phyloP scores from a whole-genome alignment of 1,284 basidiomycete species.

The Microbotryum saponariae region DNA sequence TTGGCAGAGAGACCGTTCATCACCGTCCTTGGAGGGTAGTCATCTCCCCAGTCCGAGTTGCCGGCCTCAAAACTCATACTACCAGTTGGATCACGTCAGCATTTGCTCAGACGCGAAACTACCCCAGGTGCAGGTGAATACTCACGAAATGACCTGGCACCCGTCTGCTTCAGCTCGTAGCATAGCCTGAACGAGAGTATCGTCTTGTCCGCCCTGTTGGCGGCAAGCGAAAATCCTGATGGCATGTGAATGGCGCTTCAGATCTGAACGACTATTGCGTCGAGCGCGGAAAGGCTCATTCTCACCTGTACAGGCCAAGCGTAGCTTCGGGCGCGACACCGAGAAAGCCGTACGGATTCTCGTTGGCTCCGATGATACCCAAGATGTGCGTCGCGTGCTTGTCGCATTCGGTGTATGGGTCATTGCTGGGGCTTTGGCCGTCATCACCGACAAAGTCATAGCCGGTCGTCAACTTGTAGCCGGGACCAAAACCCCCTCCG shows the following conservation, averaged over 20 bases:
- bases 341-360: constrained; percentile 30
- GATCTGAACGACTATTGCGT: too few relatives aligned
- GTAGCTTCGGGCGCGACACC: constrained; percentile 33
- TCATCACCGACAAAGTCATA: constrained; percentile 48
- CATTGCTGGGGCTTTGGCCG: constrained; percentile 16
- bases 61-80: too few relatives aligned
- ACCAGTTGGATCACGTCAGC: too few relatives aligned
- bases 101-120: too few relatives aligned
- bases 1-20: too few relatives aligned
- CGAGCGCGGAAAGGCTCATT: too few relatives aligned
- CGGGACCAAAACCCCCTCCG: constrained; percentile 56
- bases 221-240: too few relatives aligned
- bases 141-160: constrained; percentile 19
- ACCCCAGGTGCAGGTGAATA: too few relatives aligned
- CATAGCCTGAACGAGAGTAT: constrained; percentile 3
- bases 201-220: too few relatives aligned
- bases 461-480: constrained; percentile 55
- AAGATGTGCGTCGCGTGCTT: constrained; percentile 19
- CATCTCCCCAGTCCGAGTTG: too few relatives aligned
- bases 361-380: constrained; percentile 31
- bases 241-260: too few relatives aligned
- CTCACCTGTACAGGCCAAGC: constrained; percentile 28
- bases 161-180: constrained; percentile 15
- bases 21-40: too few relatives aligned
- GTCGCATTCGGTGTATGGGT: constrained; percentile 2